phyloP scores from a whole-genome alignment of 2,329 filamentous ascomycete species.

The Colletotrichum agaves region DNA sequence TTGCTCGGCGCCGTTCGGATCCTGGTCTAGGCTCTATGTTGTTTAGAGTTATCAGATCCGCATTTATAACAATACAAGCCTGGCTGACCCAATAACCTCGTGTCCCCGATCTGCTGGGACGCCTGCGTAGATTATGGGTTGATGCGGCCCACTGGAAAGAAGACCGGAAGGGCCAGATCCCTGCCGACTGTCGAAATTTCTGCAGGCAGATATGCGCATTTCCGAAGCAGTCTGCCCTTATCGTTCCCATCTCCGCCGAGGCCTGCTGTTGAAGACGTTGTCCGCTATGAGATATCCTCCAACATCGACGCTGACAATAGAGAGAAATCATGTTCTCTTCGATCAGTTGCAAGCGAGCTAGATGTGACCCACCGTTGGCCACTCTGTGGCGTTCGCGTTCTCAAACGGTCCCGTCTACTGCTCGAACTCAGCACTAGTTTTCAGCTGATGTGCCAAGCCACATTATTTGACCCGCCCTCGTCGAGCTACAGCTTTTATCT shows the following conservation, averaged over 20 bases:
- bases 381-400: slow-evolving; percentile 1
- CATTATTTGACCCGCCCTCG: slow-evolving; percentile 28
- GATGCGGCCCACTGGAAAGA: background rate
- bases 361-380: background rate
- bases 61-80: background rate
- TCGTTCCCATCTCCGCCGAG: background rate
- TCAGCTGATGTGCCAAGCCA: slow-evolving; percentile 19
- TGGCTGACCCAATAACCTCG: slow-evolving; percentile 1
- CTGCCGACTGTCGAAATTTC: background rate
- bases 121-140: background rate
- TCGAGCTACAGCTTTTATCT: slow-evolving; percentile 24
- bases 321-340: background rate
- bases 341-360: background rate
- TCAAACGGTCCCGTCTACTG: background rate
- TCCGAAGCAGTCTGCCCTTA: background rate
- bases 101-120: slow-evolving; percentile 3
- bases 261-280: background rate
- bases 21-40: background rate
- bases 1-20: background rate
- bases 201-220: background rate
- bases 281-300: background rate
- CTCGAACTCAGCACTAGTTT: background rate
- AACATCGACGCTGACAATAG: background rate
- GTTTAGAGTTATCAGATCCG: slow-evolving; percentile 36
- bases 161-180: background rate